phyloP scores from a whole-genome alignment of 495 filamentous ascomycete species.

The Talaromyces nanjingensis region DNA sequence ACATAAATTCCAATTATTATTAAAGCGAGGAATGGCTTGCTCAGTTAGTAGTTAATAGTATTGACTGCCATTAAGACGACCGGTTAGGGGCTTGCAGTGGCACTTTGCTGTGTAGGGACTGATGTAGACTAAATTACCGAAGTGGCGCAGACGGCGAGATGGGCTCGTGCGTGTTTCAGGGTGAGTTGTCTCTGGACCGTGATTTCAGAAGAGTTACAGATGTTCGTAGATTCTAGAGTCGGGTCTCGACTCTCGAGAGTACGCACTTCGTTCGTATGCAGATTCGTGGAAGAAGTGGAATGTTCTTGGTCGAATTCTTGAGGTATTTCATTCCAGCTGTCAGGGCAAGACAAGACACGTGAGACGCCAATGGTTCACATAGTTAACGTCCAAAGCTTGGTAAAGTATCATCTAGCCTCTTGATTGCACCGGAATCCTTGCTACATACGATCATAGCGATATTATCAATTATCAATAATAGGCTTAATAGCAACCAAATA shows the following conservation, averaged over 20 bases:
- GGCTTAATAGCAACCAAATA: not conserved
- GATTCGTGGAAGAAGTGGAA: not conserved
- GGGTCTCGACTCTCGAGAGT: not conserved
- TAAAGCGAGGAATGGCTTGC: not conserved
- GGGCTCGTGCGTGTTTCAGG: constrained; percentile 5
- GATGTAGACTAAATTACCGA: not conserved
- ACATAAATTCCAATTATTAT: not conserved
- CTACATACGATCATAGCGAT: not conserved
- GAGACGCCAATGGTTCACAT: not conserved
- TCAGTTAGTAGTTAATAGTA: not conserved
- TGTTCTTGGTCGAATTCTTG: not conserved
- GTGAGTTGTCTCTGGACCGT: not conserved
- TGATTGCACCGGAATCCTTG: not conserved
- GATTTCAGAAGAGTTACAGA: not conserved
- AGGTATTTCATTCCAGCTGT: not conserved
- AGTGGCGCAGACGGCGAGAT: not conserved
- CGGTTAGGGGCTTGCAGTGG: too few species aligned
- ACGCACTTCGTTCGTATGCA: not conserved
- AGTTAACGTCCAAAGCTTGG: not conserved
- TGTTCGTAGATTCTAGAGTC: not conserved
- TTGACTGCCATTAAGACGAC: too few species aligned
- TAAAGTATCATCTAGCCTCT: not conserved
- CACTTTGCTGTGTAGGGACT: too few species aligned
- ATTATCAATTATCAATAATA: not conserved
- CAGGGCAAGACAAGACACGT: not conserved